Evolutionary conservation across 2,329 filamentous ascomycete species (phyloP).

Genomic region (Chalara sp.): DNA sequence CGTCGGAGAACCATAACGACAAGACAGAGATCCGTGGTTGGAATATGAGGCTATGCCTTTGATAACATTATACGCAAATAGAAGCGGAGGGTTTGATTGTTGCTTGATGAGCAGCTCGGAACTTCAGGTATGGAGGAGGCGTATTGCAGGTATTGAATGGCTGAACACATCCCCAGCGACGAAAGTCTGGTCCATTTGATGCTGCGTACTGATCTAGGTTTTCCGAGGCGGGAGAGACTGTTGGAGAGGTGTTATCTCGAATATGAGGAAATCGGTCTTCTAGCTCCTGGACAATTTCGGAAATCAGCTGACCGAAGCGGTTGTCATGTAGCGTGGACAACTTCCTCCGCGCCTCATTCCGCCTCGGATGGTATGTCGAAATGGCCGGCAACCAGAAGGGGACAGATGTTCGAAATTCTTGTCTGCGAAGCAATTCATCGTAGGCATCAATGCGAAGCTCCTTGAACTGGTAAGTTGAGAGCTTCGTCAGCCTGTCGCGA

Average conservation of each 20-base stretch:
- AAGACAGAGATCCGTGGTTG: no score
- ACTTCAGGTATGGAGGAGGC: no score
- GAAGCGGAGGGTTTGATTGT: no score
- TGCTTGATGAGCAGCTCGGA: no score
- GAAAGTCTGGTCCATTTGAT: no score
- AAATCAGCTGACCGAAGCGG: conserved; percentile 12
- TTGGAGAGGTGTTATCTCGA: background rate
- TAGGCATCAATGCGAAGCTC: conserved; percentile 15
- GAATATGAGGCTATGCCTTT: no score
- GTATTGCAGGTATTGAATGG: no score
- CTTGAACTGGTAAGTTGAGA: conserved; percentile 10
- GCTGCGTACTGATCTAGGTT: no score
- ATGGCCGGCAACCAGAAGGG: conserved; percentile 9
- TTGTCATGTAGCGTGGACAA: conserved; percentile 6
- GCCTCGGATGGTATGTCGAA: conserved; percentile 8
- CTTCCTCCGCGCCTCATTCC: conserved; percentile 14
- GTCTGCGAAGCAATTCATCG: conserved; percentile 15
- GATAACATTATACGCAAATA: no score
- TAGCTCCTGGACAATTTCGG: conserved; percentile 12
- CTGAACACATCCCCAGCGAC: no score
- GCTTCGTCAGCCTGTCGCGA: conserved; percentile 8
- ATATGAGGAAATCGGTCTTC: conserved; percentile 10
- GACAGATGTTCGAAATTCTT: conserved; percentile 24
- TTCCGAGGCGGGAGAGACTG: no score
- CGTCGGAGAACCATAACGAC: no score